Base-by-base conservation (phyloP, 768 basidiomycete genomes). In the Trametes meyenii region DNA sequence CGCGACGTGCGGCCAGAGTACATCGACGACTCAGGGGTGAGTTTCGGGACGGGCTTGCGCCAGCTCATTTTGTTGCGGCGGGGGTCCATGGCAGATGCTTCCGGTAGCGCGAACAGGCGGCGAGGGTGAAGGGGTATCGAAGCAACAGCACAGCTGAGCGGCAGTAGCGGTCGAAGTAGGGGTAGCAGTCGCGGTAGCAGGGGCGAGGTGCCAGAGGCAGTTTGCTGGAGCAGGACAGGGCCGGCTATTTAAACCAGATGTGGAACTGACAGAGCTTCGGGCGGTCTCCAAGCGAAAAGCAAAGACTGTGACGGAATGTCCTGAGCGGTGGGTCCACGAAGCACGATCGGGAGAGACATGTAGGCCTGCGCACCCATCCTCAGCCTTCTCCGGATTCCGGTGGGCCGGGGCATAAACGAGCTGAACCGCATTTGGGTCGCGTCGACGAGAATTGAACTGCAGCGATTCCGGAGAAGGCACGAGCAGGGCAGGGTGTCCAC, bases 11-110 rank as follows among this genome's bases (percentile, higher is more conserved):
- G 45, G 5, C 23, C 72, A 70, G 10, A 71, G 72, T 35, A 33
- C 38, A 80, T 73, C 50, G 85, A 83, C 5, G 87, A 84, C 13
- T 88, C 87, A 36, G 88, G 88, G 45, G 87, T 78, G 73, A 84
- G 89, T 54, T 74, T 73, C 3, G 89, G 89, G 42, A 83, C 87
- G 35, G 89, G 89, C 71, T 90, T 90, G 55, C 88, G 79, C 71
- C 87, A 85, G 71, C 84, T 87, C 82, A 83, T 83, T 67, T 73
- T 66, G 45, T 61, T 45, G 36, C 43, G 62, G 17, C 58, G 55
- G 44, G 56, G 60, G 13, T 55, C 53, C 43, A 65, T 61, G 29
- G 45, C 46, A 23, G 36, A 26, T 46, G 44, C 21, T 11, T 24
- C 16, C 7, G 11, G 12, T 29, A 16, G 29, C 48, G 14, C 12